These are phyloP conservation scores for Chlorella sp. DNA, from an alignment of 139 green algal genomes.

Conservation along the genomic window DNA sequence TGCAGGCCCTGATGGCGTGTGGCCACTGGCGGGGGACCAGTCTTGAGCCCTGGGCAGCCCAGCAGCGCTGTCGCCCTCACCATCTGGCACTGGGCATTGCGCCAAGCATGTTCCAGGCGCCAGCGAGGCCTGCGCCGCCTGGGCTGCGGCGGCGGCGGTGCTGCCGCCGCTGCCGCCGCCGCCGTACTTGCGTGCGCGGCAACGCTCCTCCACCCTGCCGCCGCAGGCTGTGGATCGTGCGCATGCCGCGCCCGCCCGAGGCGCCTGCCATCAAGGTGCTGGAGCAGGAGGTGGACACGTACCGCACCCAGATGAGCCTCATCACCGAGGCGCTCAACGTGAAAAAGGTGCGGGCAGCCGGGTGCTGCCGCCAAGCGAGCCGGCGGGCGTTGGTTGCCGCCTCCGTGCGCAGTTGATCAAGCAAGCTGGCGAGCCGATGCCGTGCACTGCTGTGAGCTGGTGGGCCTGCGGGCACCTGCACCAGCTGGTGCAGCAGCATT, in stretches of 20 bases:
- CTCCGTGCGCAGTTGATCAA: not conserved
- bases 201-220: no score
- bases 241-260: constrained; percentile 53
- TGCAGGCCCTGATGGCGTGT: not conserved
- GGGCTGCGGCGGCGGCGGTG: not conserved
- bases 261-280: constrained; percentile 25
- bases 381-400: not conserved
- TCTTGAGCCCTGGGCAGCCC: no score
- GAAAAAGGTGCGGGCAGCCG: constrained; percentile 42
- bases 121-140: no score
- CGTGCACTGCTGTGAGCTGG: no score
- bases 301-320: constrained; percentile 43
- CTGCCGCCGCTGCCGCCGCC: not conserved
- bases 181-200: not conserved
- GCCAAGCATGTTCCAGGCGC: no score
- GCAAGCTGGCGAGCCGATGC: no score
- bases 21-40: no score
- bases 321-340: constrained; percentile 56
- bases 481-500: not conserved
- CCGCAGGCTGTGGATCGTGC: constrained; percentile 55
- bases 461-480: not conserved
- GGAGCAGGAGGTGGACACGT: constrained; percentile 50
- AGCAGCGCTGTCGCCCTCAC: no score
- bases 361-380: not conserved
- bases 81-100: no score